Evolutionary conservation across 192 early-diverging fungal species (phyloP).

Genomic region (Coemansia sp.): DNA sequence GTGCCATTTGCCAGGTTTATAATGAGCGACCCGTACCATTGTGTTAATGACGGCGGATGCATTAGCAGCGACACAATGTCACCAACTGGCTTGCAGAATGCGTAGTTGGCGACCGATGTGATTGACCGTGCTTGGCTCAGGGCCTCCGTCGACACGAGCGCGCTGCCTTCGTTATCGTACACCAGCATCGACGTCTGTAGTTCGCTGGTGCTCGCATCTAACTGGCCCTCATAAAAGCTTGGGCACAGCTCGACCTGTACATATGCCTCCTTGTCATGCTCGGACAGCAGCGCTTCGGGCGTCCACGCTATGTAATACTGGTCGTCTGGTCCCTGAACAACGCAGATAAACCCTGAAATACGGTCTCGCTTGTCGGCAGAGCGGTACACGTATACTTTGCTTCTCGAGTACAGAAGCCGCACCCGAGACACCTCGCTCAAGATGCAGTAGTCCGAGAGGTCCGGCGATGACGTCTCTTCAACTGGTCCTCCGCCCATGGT

Average conservation of each 20-base stretch:
- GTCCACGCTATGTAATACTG: slow-evolving; percentile 72
- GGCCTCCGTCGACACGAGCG: slow-evolving; percentile 46
- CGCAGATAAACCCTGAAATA: slow-evolving; percentile 66
- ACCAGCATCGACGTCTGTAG: slow-evolving; percentile 26
- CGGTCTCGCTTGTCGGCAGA: slow-evolving; percentile 59
- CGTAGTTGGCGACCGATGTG: slow-evolving; percentile 56
- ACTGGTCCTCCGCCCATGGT: slow-evolving; percentile 53
- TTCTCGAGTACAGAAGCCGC: slow-evolving; percentile 63
- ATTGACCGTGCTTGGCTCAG: slow-evolving; percentile 37
- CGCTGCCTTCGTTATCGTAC: slow-evolving; percentile 27
- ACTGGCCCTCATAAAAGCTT: slow-evolving; percentile 27
- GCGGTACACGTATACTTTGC: slow-evolving; percentile 73
- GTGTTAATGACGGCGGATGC: slow-evolving; percentile 64
- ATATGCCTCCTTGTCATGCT: slow-evolving; percentile 59
- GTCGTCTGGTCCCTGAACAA: slow-evolving; percentile 60
- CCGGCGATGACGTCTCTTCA: slow-evolving; percentile 32
- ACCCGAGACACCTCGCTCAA: slow-evolving; percentile 49
- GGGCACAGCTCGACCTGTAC: slow-evolving; percentile 61
- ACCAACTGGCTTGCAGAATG: slow-evolving; percentile 60
- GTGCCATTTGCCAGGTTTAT: slow-evolving; percentile 64
- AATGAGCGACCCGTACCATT: slow-evolving; percentile 68
- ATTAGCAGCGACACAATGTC: slow-evolving; percentile 64
- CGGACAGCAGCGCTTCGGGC: slow-evolving; percentile 63
- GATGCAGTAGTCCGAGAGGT: slow-evolving; percentile 55
- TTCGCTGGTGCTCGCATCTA: not conserved